These are phyloP conservation scores for Sanghuangporus sanghuang DNA, from an alignment of 1,284 basidiomycete genomes.

Conservation along the genomic window DNA sequence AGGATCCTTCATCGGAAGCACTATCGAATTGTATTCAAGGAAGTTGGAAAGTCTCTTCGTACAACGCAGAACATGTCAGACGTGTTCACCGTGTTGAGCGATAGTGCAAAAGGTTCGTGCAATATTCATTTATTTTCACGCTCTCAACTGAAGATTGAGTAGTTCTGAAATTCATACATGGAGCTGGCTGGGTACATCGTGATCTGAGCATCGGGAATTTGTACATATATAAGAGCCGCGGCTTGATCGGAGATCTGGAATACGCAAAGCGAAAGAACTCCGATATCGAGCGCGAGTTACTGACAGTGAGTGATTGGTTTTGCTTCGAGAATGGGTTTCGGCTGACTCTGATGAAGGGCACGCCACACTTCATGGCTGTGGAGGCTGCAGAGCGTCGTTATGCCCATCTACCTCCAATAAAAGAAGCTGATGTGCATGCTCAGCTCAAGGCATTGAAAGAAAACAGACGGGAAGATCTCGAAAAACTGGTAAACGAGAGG, in stretches of 20 bases:
- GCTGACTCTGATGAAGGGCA: no score
- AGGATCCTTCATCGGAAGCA: not conserved
- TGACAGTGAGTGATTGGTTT: not conserved
- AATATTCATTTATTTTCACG: not conserved
- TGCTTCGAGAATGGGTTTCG: no score
- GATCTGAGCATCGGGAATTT: slow-evolving; percentile 1
- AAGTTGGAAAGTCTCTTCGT: not conserved
- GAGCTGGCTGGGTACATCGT: not conserved
- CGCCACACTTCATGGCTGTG: no score
- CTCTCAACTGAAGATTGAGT: not conserved
- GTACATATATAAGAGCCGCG: not conserved
- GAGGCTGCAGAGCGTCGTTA: no score
- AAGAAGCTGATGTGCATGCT: not conserved
- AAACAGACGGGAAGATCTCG: not conserved
- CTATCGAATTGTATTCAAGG: not conserved
- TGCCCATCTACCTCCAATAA: not conserved
- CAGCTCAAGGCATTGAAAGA: not conserved
- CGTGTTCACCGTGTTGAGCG: not conserved
- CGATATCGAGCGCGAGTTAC: not conserved
- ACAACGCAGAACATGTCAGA: not conserved
- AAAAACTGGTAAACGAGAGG: not conserved
- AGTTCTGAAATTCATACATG: not conserved
- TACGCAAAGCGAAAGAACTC: not conserved
- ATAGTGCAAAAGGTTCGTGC: not conserved
- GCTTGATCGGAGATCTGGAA: slow-evolving; percentile 2